Base-by-base conservation (phyloP, 768 basidiomycete species). In the Paxillus involutus region DNA sequence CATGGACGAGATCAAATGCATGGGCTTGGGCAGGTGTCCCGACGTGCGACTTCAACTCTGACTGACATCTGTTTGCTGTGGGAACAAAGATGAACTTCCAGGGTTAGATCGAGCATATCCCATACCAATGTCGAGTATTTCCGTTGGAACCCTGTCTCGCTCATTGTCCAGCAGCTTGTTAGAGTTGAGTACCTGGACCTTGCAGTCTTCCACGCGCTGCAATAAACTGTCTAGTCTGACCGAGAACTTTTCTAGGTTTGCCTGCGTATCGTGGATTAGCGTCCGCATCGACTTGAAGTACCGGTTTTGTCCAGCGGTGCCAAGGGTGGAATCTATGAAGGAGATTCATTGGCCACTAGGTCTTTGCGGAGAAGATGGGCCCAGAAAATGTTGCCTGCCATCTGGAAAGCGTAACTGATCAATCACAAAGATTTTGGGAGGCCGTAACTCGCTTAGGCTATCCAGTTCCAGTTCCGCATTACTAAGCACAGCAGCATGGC, bases 261-360 rank as follows among this genome's bases (percentile, higher is more conserved):
- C 80, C 52, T 89, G 86, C 1, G 86, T 89, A 63, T 90, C 89
- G 58, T 89, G 82, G 19, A 91, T 71, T 13, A 90, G 76, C 59
- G 89, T 78, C 39, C 88, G 81, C 72, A 85, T 85, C n/a, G n/a
- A n/a, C n/a, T n/a, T 6, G 88, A 86, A 3, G 87, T 86, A 12
- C 79, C 81, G 10, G 80, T 79, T 59, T 80, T 88, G 71, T 90
- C 88, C 29, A 80, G 59, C 4, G 87, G 84, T 11, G 74, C 74
- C 40, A 75, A 57, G 11, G 80, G 76, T 8, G 72, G 67, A 32
- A 58, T 55, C 47, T 59, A 59, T 13, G 59, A 52, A 32, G 64
- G 35, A 33, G 70, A 53, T 13, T 63, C 51, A 2, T 67, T 47
- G 21, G 59, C 58, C 11, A 70, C 51, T 6, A 44, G 70, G 60